Conservation (phyloP, 2,329 filamentous ascomycete species). For the Xylaria arbuscula region DNA sequence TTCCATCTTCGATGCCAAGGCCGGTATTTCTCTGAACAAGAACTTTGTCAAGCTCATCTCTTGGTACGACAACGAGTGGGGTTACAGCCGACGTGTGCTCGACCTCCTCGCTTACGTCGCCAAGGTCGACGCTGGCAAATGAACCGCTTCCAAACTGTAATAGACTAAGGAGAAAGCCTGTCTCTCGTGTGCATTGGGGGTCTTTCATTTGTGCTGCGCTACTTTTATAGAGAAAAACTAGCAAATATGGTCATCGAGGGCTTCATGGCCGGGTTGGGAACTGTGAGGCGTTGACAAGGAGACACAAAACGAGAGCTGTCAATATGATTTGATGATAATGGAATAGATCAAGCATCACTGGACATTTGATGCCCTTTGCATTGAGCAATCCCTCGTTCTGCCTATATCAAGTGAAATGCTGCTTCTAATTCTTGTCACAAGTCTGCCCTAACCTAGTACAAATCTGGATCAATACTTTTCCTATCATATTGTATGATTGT, state of each 20-base stretch:
- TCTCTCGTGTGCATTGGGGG: background rate
- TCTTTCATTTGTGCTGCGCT: constrained; percentile 17
- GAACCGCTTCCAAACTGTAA: constrained; percentile 47
- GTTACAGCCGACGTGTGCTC: constrained; percentile 95
- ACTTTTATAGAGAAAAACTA: constrained; percentile 29
- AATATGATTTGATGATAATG: constrained; percentile 37
- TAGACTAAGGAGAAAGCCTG: background rate
- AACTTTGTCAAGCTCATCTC: constrained; percentile 99
- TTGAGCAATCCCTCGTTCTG: background rate
- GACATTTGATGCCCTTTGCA: background rate
- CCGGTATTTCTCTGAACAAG: constrained; percentile 96
- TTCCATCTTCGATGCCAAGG: constrained; percentile 99
- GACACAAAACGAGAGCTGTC: constrained; percentile 24
- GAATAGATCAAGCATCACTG: constrained; percentile 31
- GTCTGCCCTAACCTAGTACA: background rate
- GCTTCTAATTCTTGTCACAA: background rate
- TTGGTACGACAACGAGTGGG: constrained; percentile 99
- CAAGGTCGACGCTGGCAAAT: constrained; percentile 76
- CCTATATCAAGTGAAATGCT: background rate
- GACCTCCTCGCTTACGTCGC: constrained; percentile 83
- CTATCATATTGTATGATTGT: background rate
- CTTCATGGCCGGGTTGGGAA: constrained; percentile 14
- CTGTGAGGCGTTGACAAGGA: constrained; percentile 26
- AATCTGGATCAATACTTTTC: background rate
- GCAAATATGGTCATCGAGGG: constrained; percentile 18